Evolutionary conservation across 2,329 filamentous ascomycete genomes (phyloP).

Genomic region (Colletotrichum endophyticum): DNA sequence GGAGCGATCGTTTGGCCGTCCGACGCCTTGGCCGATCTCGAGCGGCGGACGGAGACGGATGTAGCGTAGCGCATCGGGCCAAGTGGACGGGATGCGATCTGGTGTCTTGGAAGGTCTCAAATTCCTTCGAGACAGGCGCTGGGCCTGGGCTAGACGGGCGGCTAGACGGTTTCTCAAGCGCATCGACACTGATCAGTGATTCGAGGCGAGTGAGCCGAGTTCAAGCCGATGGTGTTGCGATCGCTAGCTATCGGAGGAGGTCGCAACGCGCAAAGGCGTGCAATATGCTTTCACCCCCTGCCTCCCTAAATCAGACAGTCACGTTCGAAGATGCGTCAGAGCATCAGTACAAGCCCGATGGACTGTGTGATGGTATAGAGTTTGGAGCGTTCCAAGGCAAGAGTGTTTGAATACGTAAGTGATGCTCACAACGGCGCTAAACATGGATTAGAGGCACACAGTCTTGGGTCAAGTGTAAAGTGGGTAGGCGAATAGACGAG

Average conservation of each 20-base stretch:
- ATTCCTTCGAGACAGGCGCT: background rate
- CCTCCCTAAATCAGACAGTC: background rate
- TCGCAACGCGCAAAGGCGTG: background rate
- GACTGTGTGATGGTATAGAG: background rate
- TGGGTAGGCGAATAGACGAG: background rate
- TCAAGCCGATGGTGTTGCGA: background rate
- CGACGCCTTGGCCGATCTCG: constrained; percentile 10
- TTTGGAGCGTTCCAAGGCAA: constrained; percentile 19
- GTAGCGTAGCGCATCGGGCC: background rate
- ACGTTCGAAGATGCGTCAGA: background rate
- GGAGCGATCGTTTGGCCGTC: background rate
- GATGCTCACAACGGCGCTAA: background rate
- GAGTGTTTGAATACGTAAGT: constrained; percentile 8
- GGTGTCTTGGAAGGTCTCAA: background rate
- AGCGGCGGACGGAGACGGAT: background rate
- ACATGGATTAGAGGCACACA: background rate
- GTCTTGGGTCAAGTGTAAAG: background rate
- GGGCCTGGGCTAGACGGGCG: background rate
- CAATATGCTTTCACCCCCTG: background rate
- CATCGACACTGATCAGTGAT: background rate
- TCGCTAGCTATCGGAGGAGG: no score
- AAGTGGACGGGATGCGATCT: background rate
- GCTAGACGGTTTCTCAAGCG: background rate
- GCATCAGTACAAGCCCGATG: background rate
- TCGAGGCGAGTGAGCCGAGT: background rate